These are phyloP conservation scores for Fagopyrum homotropicum DNA, from an alignment of 148 eudicot species.

Conservation along the genomic window DNA sequence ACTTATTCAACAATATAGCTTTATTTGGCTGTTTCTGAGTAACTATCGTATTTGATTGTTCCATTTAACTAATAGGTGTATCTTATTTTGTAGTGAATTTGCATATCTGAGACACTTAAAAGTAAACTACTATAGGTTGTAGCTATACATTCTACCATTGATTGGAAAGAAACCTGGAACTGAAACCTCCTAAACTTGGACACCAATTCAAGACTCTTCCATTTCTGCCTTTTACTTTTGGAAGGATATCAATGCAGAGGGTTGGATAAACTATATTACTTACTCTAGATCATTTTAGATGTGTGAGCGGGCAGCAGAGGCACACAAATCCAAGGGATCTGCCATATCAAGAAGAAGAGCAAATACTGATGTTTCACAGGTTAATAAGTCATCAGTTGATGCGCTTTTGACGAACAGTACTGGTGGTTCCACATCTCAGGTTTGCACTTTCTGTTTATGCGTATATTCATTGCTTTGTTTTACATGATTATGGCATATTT, in stretches of 20 bases:
- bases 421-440: conserved; percentile 56
- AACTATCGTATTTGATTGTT: neutral
- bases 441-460: conserved; percentile 15
- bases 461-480: conserved; percentile 1
- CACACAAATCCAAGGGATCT: conserved; percentile 90
- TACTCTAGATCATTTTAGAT: conserved; percentile 36
- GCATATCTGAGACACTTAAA: neutral
- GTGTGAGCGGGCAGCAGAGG: conserved; percentile 99
- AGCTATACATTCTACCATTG: neutral
- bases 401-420: conserved; percentile 55
- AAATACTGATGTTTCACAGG: conserved; percentile 57
- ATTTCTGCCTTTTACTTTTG: neutral
- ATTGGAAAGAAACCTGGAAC: neutral
- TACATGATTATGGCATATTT: neutral
- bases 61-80: neutral
- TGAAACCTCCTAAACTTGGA: neutral
- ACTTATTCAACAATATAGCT: neutral
- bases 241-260: neutral
- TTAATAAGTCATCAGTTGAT: conserved; percentile 78
- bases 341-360: conserved; percentile 67
- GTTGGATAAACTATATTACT: neutral
- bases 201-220: neutral
- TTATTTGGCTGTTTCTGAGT: neutral
- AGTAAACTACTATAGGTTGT: neutral
- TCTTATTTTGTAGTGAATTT: neutral